Percentiles rank a stretch among this genome's conserved stretches.
Conservation (phyloP, 768 basidiomycete genomes). For the Suillus occidentalis region DNA sequence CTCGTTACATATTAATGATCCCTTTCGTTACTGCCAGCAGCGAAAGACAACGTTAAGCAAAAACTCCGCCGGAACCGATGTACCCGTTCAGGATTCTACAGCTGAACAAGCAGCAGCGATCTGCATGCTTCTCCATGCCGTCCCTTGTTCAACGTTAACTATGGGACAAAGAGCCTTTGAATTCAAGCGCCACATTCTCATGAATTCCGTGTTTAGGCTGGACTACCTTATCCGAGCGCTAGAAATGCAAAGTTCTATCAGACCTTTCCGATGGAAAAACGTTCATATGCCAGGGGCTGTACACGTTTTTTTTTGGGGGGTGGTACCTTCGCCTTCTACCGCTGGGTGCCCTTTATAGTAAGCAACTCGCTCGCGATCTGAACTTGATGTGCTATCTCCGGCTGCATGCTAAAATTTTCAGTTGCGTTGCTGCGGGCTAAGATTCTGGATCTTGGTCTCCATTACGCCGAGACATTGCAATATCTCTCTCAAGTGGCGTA, state of each 20-base stretch:
- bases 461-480: background rate
- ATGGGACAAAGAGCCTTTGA: background rate
- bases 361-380: constrained; percentile 7
- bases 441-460: background rate
- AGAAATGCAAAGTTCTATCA: constrained; percentile 18
- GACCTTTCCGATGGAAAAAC: constrained; percentile 32
- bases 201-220: constrained; percentile 18
- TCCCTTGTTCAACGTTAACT: background rate
- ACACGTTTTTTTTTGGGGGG: background rate
- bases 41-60: constrained; percentile 12
- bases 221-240: constrained; percentile 16
- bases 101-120: background rate
- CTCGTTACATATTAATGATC: background rate
- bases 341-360: constrained; percentile 10
- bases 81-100: constrained; percentile 5
- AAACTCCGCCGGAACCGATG: constrained; percentile 17
- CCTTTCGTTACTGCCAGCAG: background rate
- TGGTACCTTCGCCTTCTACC: constrained; percentile 11
- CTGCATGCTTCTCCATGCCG: constrained; percentile 8
- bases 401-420: background rate
- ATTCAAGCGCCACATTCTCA: background rate
- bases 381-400: constrained; percentile 16
- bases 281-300: constrained; percentile 1
- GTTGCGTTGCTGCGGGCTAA: background rate
- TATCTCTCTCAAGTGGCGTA: background rate